These are phyloP conservation scores for Iberis pinnata DNA, from an alignment of 345 rosid species.

Conservation along the genomic window DNA sequence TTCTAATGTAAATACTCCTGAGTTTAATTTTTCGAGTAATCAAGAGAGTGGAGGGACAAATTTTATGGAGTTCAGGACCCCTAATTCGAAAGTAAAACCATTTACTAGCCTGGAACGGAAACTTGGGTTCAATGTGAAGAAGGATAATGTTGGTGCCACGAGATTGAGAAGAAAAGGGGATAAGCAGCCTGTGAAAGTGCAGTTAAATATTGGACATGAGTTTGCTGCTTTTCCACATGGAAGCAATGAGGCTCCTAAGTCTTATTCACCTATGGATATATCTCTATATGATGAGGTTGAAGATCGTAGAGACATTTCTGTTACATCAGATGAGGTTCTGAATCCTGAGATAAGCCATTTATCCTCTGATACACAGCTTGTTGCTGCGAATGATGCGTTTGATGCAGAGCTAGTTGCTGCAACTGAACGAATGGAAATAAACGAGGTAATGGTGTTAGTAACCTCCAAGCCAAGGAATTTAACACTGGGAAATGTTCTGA, in stretches of 20 bases:
- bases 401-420: constrained; percentile 57
- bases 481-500: constrained; percentile 30
- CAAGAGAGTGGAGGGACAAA: constrained; percentile 26
- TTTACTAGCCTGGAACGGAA: constrained; percentile 43
- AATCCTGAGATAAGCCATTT: constrained; percentile 29
- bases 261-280: constrained; percentile 81
- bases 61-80: constrained; percentile 51
- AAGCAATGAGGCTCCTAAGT: constrained; percentile 47
- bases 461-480: constrained; percentile 31
- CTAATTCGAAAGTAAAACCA: constrained; percentile 35
- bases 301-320: constrained; percentile 46
- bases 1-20: constrained; percentile 28
- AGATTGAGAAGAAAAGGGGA: constrained; percentile 50
- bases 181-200: constrained; percentile 52
- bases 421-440: constrained; percentile 59
- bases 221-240: constrained; percentile 38
- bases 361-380: constrained; percentile 32
- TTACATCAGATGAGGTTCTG: constrained; percentile 52
- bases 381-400: constrained; percentile 33
- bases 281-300: constrained; percentile 59
- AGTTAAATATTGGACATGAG: constrained; percentile 43
- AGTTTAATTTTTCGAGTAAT: constrained; percentile 35
- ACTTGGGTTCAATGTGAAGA: constrained; percentile 55
- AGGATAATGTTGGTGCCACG: constrained; percentile 36
- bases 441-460: constrained; percentile 36